These are phyloP conservation scores for Phytophthora colocasiae DNA, from an alignment of 352 stramenopile genomes.

Conservation along the genomic window DNA sequence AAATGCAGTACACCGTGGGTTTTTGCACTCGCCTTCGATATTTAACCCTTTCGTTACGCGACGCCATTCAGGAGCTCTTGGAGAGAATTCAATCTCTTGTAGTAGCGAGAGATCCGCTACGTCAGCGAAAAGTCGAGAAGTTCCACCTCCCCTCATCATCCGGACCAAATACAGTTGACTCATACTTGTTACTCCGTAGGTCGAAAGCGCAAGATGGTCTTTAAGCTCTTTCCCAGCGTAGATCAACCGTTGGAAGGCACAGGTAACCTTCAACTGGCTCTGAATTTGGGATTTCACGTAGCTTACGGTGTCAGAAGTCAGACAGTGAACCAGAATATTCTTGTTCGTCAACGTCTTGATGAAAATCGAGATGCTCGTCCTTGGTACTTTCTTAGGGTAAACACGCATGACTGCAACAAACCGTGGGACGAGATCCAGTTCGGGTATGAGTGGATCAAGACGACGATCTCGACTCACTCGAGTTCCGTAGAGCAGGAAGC, in stretches of 20 bases:
- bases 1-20: constrained; percentile 26
- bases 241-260: constrained; percentile 9
- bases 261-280: constrained; percentile 8
- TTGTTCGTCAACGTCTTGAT: constrained; percentile 13
- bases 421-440: constrained; percentile 9
- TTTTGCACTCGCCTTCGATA: constrained; percentile 39
- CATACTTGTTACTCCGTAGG: constrained; percentile 11
- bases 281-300: constrained; percentile 14
- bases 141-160: constrained; percentile 3
- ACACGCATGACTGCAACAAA: constrained; percentile 11
- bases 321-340: background rate
- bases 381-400: background rate
- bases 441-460: constrained; percentile 12
- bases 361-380: background rate
- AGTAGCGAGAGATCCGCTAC: constrained; percentile 12
- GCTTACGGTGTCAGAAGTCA: background rate
- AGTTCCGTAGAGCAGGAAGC: constrained; percentile 4
- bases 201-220: constrained; percentile 2
- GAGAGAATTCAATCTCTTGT: background rate
- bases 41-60: constrained; percentile 27
- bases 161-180: constrained; percentile 3
- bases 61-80: constrained; percentile 16
- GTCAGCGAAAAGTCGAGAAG: constrained; percentile 3
- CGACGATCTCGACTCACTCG: background rate
- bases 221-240: constrained; percentile 15